phyloP scores from a whole-genome alignment of 2,329 filamentous ascomycete genomes.

The Diplocarpon rosae region DNA sequence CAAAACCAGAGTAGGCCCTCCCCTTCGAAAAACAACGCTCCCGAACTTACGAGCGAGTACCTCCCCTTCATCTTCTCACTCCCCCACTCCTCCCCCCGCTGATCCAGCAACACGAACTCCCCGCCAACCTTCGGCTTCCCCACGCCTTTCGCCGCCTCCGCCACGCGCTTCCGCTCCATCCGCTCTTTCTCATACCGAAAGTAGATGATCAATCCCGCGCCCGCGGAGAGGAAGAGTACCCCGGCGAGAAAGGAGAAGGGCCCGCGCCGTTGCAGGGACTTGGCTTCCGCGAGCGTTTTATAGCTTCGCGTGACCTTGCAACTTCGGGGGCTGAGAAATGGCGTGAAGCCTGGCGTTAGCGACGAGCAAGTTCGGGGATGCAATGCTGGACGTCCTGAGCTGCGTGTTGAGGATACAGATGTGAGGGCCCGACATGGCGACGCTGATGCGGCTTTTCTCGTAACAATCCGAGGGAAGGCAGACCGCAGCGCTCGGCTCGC shows the following conservation, averaged over 20 bases:
- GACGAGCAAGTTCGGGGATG: no score
- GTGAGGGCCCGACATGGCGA: not conserved
- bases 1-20: no score
- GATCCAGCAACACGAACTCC: slow-evolving; percentile 69
- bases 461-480: slow-evolving; percentile 9
- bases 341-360: no score
- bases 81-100: slow-evolving; percentile 68
- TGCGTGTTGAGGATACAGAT: not conserved
- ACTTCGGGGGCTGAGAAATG: not conserved
- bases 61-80: slow-evolving; percentile 76
- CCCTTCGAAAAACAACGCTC: not conserved
- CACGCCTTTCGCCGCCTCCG: slow-evolving; percentile 85
- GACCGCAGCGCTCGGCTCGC: slow-evolving; percentile 19
- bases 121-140: slow-evolving; percentile 91
- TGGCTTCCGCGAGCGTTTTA: slow-evolving; percentile 27
- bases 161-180: slow-evolving; percentile 78
- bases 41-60: slow-evolving; percentile 53
- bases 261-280: slow-evolving; percentile 28
- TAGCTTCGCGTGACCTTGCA: slow-evolving; percentile 11
- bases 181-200: slow-evolving; percentile 89
- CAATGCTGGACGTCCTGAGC: not conserved
- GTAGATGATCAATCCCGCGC: slow-evolving; percentile 70
- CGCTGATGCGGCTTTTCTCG: not conserved
- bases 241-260: slow-evolving; percentile 93
- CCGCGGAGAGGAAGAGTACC: slow-evolving; percentile 70